Evolutionary conservation across 345 rosid species (phyloP), one percentile per base, ranked within the genome.

Genomic region (Syzygium jambos): DNA sequence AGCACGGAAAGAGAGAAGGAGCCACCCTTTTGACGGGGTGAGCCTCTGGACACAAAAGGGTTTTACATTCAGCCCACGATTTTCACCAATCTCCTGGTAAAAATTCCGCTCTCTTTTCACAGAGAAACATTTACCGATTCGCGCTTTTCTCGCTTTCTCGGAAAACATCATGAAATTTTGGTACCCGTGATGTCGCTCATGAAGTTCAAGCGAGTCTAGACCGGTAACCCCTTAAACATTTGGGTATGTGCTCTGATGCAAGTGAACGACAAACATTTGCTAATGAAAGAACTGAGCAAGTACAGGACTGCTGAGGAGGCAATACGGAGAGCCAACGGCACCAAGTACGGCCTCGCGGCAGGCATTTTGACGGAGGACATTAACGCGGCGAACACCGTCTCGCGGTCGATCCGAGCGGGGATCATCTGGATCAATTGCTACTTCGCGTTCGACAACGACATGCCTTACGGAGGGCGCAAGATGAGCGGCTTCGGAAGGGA

Each of bases 401-500:
- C 98, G 7, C 91, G 99, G 84, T 95, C 99, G 2, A 92, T 96
- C 85, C 88, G 93, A 14, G 95, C 97, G 0, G 96, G 98, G 3
- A 87, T 89, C 17, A 85, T 95, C 55, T 88, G 98, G 98, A 93
- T 95, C 86, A 95, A 95, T 53, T 97, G 99, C 84, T 95, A 95
- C 56, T 87, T 91, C 3, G 95, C 88, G 0, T 95, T 97, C 29
- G 95, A 95, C 34, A 21, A 51, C 1, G 98, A 95, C 49, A 90
- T 91, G 41, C 95, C 98, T 19, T 95, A 78, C 15, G 98, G 98
- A 86, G 99, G 98, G 30, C 94, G 87, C 87, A 94, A 94, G 88
- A 88, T 90, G 93, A 97, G 98, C 51, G 98, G 98, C 0, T 93
- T 93, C 41, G 96, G 96, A 41, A 93, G 92, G 41, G 98, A 96